phyloP scores from a whole-genome alignment of 306 rosid genomes.

The Prunus padus region DNA sequence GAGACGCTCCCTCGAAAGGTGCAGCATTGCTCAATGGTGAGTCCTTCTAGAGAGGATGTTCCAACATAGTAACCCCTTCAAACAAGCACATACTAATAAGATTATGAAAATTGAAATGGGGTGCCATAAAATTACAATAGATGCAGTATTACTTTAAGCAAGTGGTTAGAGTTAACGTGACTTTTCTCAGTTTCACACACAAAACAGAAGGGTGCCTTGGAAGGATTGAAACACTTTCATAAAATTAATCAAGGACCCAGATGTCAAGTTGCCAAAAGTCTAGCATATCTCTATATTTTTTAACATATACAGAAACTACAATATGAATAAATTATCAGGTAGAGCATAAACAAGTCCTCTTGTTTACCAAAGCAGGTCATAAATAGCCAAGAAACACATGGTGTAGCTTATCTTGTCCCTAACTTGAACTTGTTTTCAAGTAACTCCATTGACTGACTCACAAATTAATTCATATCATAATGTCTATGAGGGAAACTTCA shows the following conservation, averaged over 20 bases:
- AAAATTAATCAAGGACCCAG: neutral
- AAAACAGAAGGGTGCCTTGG: neutral
- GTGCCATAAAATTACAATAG: neutral
- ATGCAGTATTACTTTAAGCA: too few species aligned
- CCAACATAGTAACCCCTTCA: constrained; percentile 37
- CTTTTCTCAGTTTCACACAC: neutral
- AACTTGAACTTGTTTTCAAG: constrained; percentile 4
- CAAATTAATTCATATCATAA: neutral
- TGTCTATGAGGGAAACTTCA: neutral
- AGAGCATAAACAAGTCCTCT: too few species aligned
- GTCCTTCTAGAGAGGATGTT: constrained; percentile 43
- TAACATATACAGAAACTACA: neutral
- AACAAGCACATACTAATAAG: neutral
- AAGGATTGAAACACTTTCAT: neutral
- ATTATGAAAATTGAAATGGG: neutral
- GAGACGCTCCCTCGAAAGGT: constrained; percentile 53
- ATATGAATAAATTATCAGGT: neutral
- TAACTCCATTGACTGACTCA: constrained; percentile 10
- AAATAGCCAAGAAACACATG: constrained; percentile 8
- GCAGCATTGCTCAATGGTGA: constrained; percentile 40
- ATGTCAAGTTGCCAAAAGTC: neutral
- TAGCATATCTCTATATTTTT: neutral
- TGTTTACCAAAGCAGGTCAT: neutral
- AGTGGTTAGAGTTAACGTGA: neutral
- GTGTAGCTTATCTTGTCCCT: neutral